These are phyloP conservation scores for Bryum argenteum DNA, from an alignment of 225 moss, liverwort and hornwort species.

Conservation along the genomic window DNA sequence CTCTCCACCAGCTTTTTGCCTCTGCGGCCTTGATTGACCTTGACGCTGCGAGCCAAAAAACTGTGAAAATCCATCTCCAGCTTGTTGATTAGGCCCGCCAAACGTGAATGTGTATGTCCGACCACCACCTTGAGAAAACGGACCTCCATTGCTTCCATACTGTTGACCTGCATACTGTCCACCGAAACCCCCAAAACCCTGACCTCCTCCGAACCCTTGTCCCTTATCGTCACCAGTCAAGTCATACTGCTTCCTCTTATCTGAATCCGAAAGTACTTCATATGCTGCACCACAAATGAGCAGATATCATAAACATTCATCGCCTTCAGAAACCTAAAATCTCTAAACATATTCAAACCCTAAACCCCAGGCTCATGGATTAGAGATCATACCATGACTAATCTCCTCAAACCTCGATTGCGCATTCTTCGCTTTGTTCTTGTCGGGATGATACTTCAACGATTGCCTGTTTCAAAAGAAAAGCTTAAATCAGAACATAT, in stretches of 20 bases:
- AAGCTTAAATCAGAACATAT: slow-evolving; percentile 5
- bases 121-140: slow-evolving; percentile 44
- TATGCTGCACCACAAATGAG: slow-evolving; percentile 64
- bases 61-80: slow-evolving; percentile 51
- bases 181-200: slow-evolving; percentile 48
- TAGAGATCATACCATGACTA: slow-evolving; percentile 63
- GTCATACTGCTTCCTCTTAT: slow-evolving; percentile 89
- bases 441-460: slow-evolving; percentile 91
- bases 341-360: slow-evolving; percentile 26
- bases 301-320: too few relatives aligned
- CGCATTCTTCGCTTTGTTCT: slow-evolving; percentile 86
- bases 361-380: slow-evolving; percentile 21
- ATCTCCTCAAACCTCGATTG: slow-evolving; percentile 84
- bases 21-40: slow-evolving; percentile 27
- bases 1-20: slow-evolving; percentile 33
- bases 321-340: too few relatives aligned
- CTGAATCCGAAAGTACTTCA: slow-evolving; percentile 79
- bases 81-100: slow-evolving; percentile 55
- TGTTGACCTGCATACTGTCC: slow-evolving; percentile 43
- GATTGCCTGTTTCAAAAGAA: slow-evolving; percentile 63
- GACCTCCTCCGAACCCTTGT: slow-evolving; percentile 53
- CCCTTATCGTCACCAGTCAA: slow-evolving; percentile 76
- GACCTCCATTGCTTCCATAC: slow-evolving; percentile 35
- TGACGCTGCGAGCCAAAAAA: slow-evolving; percentile 42
- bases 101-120: slow-evolving; percentile 59